phyloP scores from a whole-genome alignment of 2,329 filamentous ascomycete genomes.

The Stemphylium beticola region DNA sequence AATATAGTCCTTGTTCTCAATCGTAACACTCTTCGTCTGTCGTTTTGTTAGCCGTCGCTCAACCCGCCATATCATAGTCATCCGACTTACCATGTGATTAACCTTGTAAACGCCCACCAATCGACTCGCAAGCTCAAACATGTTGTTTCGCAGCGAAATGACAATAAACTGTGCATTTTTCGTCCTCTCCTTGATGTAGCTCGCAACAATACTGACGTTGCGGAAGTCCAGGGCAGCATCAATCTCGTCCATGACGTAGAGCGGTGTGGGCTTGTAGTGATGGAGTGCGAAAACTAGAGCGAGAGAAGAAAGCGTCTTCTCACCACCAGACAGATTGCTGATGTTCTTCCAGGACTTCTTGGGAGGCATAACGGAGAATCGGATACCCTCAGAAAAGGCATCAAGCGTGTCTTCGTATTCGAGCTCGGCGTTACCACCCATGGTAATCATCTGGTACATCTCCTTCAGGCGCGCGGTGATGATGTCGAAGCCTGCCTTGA shows the following conservation, averaged over 20 bases:
- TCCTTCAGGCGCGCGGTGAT: constrained; percentile 97
- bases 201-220: constrained; percentile 97
- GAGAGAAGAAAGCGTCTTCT: constrained; percentile 93
- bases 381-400: constrained; percentile 93
- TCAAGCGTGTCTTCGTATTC: constrained; percentile 96
- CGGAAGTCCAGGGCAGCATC: constrained; percentile 97
- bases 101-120: constrained; percentile 99
- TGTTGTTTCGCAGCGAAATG: constrained; percentile 97
- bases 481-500: constrained; percentile 96
- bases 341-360: constrained; percentile 99
- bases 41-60: constrained; percentile 18
- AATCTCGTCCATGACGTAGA: constrained; percentile 99
- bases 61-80: not conserved
- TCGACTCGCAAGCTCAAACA: constrained; percentile 97
- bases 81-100: constrained; percentile 78
- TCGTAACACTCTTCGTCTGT: constrained; percentile 60
- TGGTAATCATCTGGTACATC: constrained; percentile 99
- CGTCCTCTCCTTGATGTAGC: constrained; percentile 98
- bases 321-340: constrained; percentile 90
- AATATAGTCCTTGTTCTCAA: constrained; percentile 59
- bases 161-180: constrained; percentile 99
- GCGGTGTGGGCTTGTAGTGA: constrained; percentile 94
- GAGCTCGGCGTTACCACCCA: constrained; percentile 97
- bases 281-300: constrained; percentile 97
- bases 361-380: constrained; percentile 98